Base-by-base conservation (phyloP, 1,284 basidiomycete species). In the Melampsora larici-populina region DNA sequence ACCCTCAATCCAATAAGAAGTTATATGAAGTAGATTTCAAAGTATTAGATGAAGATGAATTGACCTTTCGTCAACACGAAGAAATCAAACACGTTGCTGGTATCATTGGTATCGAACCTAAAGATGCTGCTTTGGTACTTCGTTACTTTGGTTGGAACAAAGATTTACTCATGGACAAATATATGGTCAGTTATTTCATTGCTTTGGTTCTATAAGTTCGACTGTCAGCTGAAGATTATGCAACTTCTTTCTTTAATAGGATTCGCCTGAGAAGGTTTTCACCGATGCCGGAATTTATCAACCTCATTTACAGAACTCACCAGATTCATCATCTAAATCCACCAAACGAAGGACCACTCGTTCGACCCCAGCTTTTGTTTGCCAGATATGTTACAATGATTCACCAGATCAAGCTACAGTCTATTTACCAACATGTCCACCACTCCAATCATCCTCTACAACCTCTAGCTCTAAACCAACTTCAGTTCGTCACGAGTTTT, bases 121-220 rank as follows among this genome's bases (percentile, higher is more conserved):
- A 92, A 88, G 72, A 78, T 31, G 51, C 95, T 1, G 88, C 90
- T 0, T 87, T 95, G 65, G 87, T 99, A 7, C 86, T 99, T 66
- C 89, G 94, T 43, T 87, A 94, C 85, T 90, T 92, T 86, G 87
- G 88, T 66, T 99, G 96, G 96, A 98, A 99, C 87, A 92, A 93
- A 83, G 96, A 99, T 85, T 90, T 90, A 78, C 88, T 98, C n/a
- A 83, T 86, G 79, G 85, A 86, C 71, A 81, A 79, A 40, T 83
- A 83, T 80, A 83, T 83, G 83, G 83, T 83, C 36, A 71, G 40
- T 64, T 13, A 9, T 29, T 26, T 33, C 29, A 18, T n/a, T 18
- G 36, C 36, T 33, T 58, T 24, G 17, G 1, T 6, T 65, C n/a
- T n/a, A n/a, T n/a, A n/a, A 4, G 40, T 46, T 24, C 29, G 1